Evolutionary conservation across 108 stramenopile species (phyloP), one percentile per base, ranked within the genome.

Genomic region (Epithemia pelagica): DNA sequence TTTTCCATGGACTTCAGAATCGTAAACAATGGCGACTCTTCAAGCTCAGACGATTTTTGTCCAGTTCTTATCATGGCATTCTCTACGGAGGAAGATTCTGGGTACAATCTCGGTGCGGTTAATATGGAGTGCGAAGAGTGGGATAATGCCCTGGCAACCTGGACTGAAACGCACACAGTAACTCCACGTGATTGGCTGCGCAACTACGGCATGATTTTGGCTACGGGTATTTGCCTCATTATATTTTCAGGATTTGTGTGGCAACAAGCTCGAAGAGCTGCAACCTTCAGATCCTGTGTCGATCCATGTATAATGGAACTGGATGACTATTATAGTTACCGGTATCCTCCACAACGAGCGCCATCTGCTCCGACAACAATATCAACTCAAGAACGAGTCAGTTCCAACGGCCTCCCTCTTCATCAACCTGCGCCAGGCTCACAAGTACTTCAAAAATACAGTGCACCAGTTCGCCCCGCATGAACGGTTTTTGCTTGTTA

Each of bases 31-130:
- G 15, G 10, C 15, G 37, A 46, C 15, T 5, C 10, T 46, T 46
- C 37, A 46, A 46, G 37, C 15, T 27, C 51, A 68, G 27, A 18
- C 24, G 26, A 68, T 28, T 74, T 74, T 46, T 31, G 26, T 62
- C 67, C 73, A 20, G 2, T 61, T 24, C 22, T 53, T 21, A 33
- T 55, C 15, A 57, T 74, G 19, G 67, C 67, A 21, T 74, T 74
- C 52, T 68, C 67, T 8, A 23, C 59, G 19, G 28, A 46, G 57
- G 28, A 10, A 7, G 62, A 74, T 30, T 60, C 37, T 22, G 73
- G 62, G 1, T 74, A 32, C n/a, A 51, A 63, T 63, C 67, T 74
- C 21, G 73, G 73, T 28, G 73, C 59, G 10, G 61, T 63, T 20
- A 74, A 74, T 68, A 68, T 74, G 25, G 46, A 60, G 10, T 61